phyloP scores from a whole-genome alignment of 2,329 filamentous ascomycete species.

The Pyricularia pennisetigena region DNA sequence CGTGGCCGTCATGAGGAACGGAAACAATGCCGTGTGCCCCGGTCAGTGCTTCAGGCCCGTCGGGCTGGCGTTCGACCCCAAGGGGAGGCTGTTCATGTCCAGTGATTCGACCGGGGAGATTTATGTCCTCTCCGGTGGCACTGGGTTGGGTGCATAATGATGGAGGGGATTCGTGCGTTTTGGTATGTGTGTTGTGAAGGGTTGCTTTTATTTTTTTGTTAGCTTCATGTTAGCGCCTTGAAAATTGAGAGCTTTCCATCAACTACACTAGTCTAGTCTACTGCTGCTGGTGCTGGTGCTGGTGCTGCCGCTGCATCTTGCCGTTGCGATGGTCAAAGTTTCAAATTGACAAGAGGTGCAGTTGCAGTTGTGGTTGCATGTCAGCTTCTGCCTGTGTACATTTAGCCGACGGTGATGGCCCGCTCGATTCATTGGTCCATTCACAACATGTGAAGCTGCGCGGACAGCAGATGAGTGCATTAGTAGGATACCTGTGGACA shows the following conservation, averaged over 20 bases:
- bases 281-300: no score
- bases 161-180: not conserved
- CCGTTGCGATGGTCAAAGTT: not conserved
- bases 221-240: not conserved
- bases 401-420: not conserved
- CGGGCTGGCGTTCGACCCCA: conserved; percentile 37
- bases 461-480: not conserved
- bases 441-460: not conserved
- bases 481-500: not conserved
- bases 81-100: conserved; percentile 50
- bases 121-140: conserved; percentile 34
- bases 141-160: not conserved
- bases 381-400: not conserved
- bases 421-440: not conserved
- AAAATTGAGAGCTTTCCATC: not conserved
- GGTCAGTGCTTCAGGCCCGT: conserved; percentile 51
- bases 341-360: not conserved
- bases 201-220: not conserved
- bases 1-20: conserved; percentile 43
- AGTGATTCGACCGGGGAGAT: conserved; percentile 56
- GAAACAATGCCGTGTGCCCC: conserved; percentile 41
- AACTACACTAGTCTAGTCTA: no score
- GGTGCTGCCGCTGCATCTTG: no score
- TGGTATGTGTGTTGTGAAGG: not conserved
- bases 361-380: not conserved